A percentile compares a stretch with the other conserved stretches of the same genome.
These are phyloP conservation scores for Cynanchum wilfordii DNA, from an alignment of 257 asterid genomes.

Conservation along the genomic window DNA sequence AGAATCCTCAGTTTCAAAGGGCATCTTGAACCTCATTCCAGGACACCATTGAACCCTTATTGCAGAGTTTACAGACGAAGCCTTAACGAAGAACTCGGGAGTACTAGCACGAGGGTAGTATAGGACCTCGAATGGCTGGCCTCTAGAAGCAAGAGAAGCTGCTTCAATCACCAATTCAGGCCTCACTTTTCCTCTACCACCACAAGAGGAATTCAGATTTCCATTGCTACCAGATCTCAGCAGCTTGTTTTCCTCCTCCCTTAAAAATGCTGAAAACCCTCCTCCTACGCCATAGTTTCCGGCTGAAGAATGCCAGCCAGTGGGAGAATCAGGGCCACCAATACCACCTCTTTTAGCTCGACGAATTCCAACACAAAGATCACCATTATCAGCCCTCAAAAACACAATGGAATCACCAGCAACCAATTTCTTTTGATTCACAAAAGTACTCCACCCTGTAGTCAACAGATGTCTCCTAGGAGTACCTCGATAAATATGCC, in stretches of 20 bases:
- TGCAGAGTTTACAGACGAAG: slow-evolving; percentile 44
- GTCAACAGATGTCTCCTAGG: slow-evolving; percentile 68
- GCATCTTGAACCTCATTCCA: slow-evolving; percentile 71
- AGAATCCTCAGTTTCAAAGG: slow-evolving; percentile 68
- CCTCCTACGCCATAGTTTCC: slow-evolving; percentile 24
- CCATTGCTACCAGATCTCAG: slow-evolving; percentile 27
- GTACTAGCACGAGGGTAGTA: slow-evolving; percentile 61
- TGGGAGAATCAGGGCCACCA: slow-evolving; percentile 36
- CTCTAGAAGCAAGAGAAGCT: slow-evolving; percentile 44
- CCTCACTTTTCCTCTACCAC: slow-evolving; percentile 31
- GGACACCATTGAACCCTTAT: slow-evolving; percentile 58
- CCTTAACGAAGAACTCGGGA: slow-evolving; percentile 59
- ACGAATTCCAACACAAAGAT: slow-evolving; percentile 53
- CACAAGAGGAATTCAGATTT: slow-evolving; percentile 24
- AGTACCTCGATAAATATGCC: slow-evolving; percentile 63
- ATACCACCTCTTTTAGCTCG: slow-evolving; percentile 49
- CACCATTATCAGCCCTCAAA: slow-evolving; percentile 43
- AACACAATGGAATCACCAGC: slow-evolving; percentile 71
- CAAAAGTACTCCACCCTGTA: slow-evolving; percentile 69
- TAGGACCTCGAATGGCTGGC: slow-evolving; percentile 51
- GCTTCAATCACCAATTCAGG: slow-evolving; percentile 52
- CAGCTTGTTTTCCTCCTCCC: slow-evolving; percentile 40
- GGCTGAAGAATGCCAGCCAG: slow-evolving; percentile 44
- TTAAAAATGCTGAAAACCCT: slow-evolving; percentile 35
- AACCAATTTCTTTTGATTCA: slow-evolving; percentile 59